Conservation (phyloP, 139 green algal species). For the Picochlorum sp. region DNA sequence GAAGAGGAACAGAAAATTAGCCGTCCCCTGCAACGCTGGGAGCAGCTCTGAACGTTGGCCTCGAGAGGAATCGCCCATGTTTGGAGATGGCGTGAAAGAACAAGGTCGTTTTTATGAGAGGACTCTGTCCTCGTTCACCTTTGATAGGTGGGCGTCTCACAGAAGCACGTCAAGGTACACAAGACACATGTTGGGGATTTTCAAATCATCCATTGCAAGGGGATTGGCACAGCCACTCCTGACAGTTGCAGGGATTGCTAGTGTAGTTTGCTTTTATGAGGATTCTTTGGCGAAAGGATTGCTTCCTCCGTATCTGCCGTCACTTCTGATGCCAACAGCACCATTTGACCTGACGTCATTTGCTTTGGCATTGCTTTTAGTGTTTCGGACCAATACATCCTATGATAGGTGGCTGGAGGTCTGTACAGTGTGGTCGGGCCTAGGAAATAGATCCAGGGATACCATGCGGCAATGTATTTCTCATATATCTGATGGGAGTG, state of each 20-base stretch:
- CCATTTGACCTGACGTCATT: constrained; percentile 34
- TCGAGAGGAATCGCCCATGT: not conserved
- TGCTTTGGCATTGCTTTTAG: constrained; percentile 41
- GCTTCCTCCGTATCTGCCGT: constrained; percentile 10
- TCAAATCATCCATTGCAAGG: constrained; percentile 20
- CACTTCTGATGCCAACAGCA: constrained; percentile 20
- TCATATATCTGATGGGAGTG: constrained; percentile 10
- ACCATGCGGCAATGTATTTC: constrained; percentile 31
- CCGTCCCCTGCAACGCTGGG: no score
- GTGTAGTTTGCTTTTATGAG: constrained; percentile 12
- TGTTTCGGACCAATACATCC: constrained; percentile 44
- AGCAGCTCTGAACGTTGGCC: no score
- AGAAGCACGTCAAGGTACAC: constrained; percentile 18
- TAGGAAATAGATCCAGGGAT: constrained; percentile 31
- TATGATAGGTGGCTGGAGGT: constrained; percentile 49
- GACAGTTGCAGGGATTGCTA: constrained; percentile 13
- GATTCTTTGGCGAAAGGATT: not conserved
- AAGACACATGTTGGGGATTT: constrained; percentile 28
- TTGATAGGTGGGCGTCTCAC: constrained; percentile 29
- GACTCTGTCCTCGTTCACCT: constrained; percentile 14
- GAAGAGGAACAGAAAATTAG: no score
- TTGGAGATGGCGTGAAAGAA: not conserved
- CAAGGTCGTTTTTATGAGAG: not conserved
- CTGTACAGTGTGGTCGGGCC: constrained; percentile 31
- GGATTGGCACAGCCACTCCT: constrained; percentile 22